These are phyloP conservation scores for Boletus rex-veris DNA, from an alignment of 768 basidiomycete genomes.

Conservation along the genomic window DNA sequence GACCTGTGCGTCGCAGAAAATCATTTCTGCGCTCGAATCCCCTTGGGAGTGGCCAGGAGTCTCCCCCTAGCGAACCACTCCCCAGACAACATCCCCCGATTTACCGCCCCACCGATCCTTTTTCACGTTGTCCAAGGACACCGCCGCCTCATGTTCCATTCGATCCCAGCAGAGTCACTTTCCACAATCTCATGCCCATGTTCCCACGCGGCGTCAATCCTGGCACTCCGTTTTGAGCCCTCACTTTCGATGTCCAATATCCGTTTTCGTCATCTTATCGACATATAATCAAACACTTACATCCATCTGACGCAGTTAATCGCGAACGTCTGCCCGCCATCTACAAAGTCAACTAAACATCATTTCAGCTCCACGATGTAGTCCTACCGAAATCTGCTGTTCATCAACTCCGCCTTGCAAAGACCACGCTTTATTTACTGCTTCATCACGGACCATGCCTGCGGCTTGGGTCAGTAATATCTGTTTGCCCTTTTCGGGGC, in stretches of 20 bases:
- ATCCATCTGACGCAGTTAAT: constrained; percentile 31
- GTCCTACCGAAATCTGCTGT: constrained; percentile 23
- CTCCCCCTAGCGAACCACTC: constrained; percentile 12
- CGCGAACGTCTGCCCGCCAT: constrained; percentile 18
- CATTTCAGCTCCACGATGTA: constrained; percentile 32
- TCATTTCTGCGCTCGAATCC: constrained; percentile 49
- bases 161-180: constrained; percentile 47
- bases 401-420: constrained; percentile 17
- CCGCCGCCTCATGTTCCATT: constrained; percentile 38
- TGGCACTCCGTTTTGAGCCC: constrained; percentile 10
- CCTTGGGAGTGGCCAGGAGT: constrained; percentile 30
- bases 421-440: constrained; percentile 14
- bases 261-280: constrained; percentile 21
- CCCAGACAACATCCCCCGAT: constrained; percentile 20
- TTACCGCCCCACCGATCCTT: constrained; percentile 28
- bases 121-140: constrained; percentile 26
- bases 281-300: constrained; percentile 30
- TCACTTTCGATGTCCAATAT: constrained; percentile 3
- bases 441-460: constrained; percentile 31
- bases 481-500: constrained; percentile 3
- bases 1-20: constrained; percentile 61
- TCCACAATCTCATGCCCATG: constrained; percentile 63
- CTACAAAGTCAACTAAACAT: constrained; percentile 17
- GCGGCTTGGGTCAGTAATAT: constrained; percentile 27
- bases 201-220: constrained; percentile 31